Conservation (phyloP, 768 basidiomycete species). For the Leccinum barrowsii region DNA sequence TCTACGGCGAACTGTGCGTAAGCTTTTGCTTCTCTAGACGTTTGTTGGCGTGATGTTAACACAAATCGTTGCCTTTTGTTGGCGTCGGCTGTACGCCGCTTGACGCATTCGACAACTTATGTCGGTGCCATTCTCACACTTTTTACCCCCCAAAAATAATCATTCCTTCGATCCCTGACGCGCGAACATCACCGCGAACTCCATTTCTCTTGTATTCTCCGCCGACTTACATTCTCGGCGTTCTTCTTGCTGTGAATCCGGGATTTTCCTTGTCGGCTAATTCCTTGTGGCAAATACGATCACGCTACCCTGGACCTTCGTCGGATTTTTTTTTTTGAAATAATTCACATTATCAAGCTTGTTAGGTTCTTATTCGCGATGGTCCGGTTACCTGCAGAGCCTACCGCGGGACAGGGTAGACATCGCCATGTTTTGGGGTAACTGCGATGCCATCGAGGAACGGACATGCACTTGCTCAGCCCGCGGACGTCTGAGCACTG, state of each 20-base stretch:
- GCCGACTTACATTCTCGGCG: constrained; percentile 5
- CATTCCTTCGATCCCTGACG: constrained; percentile 9
- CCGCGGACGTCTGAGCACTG: constrained; percentile 11
- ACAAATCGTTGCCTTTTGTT: not conserved
- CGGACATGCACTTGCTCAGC: constrained; percentile 15
- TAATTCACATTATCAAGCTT: constrained; percentile 37
- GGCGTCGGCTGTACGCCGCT: constrained; percentile 14
- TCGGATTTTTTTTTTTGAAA: constrained; percentile 3
- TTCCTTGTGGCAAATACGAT: constrained; percentile 8
- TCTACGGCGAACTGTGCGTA: constrained; percentile 64
- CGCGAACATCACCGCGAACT: constrained; percentile 20
- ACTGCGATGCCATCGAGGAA: constrained; percentile 19
- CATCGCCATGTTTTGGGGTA: constrained; percentile 61
- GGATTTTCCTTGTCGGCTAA: constrained; percentile 21
- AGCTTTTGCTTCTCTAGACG: not conserved
- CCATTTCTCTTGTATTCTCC: constrained; percentile 16
- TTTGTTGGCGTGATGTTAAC: constrained; percentile 8
- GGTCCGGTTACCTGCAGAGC: constrained; percentile 65
- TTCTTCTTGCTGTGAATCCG: constrained; percentile 21
- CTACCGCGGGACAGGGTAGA: constrained; percentile 51
- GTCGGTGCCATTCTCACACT: constrained; percentile 11
- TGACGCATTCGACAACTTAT: constrained; percentile 6
- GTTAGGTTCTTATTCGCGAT: constrained; percentile 47
- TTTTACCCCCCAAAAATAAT: constrained; percentile 17
- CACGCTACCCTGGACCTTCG: constrained; percentile 4